Percentiles rank a stretch among this genome's conserved stretches.
Conservation (phyloP, 371 early-diverging fungal species). For the Apophysomyces trapeziformis region DNA sequence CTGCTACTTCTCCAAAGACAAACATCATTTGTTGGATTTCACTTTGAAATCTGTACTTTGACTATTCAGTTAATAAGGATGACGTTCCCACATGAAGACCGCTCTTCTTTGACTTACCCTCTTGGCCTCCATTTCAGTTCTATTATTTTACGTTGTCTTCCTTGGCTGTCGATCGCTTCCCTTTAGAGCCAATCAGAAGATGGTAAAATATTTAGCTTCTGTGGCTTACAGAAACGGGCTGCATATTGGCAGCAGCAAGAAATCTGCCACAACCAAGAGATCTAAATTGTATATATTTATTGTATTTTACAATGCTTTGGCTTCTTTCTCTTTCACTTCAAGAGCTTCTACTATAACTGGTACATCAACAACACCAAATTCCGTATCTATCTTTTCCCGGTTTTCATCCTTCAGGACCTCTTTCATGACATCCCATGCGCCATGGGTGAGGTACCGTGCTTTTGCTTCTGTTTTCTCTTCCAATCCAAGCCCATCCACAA, state of each 20-base stretch:
- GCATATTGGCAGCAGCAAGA: too few relatives aligned
- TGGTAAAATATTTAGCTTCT: background rate
- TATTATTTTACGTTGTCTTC: background rate
- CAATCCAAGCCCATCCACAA: constrained; percentile 51
- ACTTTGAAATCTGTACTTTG: constrained; percentile 52
- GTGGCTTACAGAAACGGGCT: background rate
- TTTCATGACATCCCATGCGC: constrained; percentile 29
- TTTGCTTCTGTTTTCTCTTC: constrained; percentile 24
- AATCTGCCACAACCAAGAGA: too few relatives aligned
- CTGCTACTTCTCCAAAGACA: constrained; percentile 94
- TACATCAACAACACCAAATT: constrained; percentile 38
- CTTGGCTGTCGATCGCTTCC: background rate
- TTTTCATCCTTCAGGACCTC: constrained; percentile 17
- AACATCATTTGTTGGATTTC: constrained; percentile 99
- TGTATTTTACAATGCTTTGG: background rate
- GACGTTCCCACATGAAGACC: background rate
- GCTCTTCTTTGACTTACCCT: background rate
- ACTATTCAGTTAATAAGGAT: background rate
- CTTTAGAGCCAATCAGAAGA: background rate
- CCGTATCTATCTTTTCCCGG: constrained; percentile 24
- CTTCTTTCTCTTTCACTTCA: background rate
- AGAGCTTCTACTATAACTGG: background rate
- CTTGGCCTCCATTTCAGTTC: background rate
- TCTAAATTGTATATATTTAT: background rate
- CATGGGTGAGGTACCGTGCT: constrained; percentile 33